Base-by-base conservation (phyloP, 2,329 filamentous ascomycete species). In the Plectosphaerella sp. region DNA sequence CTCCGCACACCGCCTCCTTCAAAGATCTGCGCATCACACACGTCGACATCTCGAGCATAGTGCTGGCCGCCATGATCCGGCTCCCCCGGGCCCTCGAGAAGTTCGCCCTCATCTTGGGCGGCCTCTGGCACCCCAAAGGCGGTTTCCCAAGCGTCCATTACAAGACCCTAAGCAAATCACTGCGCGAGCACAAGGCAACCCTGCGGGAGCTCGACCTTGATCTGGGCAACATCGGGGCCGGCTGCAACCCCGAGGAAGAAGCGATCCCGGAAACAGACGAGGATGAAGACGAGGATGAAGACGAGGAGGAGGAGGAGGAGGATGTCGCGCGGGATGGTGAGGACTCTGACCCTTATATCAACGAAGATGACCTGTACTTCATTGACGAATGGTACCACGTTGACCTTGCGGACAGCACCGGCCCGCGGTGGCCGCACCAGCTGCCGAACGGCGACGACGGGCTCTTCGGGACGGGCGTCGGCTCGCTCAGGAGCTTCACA, bases 261-360 rank as follows among this genome's bases (percentile, higher is more conserved):
- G 28, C 3, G 22, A 3, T 22, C 22, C 24, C 7, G 22, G 22
- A 22, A 22, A 3, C 22, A 22, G 22, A 22, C 22, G 22, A 22
- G 3, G 22, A 3, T 22, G 46, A 52, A 0, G 39, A 46, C 2
- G 46, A 49, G 5, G 47, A 72, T 59, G 45, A 58, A 65, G 11
- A 67, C 63, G 24, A 71, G 49, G 2, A 62, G 37, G 18, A 64
- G 65, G 0, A 62, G 68, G 67, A 72, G 69, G 35, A 64, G 57
- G 25, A 48, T n/a, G 25, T 9, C 25, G 25, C n/a, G n/a, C n/a
- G n/a, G n/a, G n/a, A n/a, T n/a, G n/a, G n/a, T n/a, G n/a, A n/a
- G n/a, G n/a, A n/a, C n/a, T n/a, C n/a, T 22, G 22, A 22, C 22
- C 5, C 22, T 22, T 3, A 22, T 22, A 5, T 22, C 22, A 22